phyloP scores from a whole-genome alignment of 2,329 filamentous ascomycete species.

The Fusarium albidum region DNA sequence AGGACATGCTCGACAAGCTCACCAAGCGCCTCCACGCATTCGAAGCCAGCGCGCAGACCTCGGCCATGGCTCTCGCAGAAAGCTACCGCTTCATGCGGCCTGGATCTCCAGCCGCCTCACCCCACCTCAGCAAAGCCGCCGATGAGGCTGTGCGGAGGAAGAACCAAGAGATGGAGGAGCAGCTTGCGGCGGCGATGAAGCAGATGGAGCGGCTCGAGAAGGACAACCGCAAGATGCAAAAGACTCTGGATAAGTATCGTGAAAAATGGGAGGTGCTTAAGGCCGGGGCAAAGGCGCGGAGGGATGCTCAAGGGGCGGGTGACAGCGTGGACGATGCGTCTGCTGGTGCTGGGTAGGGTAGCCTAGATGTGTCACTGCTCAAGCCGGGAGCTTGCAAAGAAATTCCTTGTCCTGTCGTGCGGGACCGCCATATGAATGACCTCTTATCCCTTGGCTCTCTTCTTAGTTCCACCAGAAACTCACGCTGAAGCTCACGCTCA shows the following conservation, averaged over 20 bases:
- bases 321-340: slow-evolving; percentile 47
- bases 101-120: slow-evolving; percentile 56
- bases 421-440: not conserved
- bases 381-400: too few species aligned
- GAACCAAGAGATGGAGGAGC: slow-evolving; percentile 73
- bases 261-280: slow-evolving; percentile 70
- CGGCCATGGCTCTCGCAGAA: slow-evolving; percentile 84
- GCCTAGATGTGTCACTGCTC: not conserved
- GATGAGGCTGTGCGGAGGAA: slow-evolving; percentile 54
- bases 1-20: slow-evolving; percentile 84
- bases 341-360: slow-evolving; percentile 24
- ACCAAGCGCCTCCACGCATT: slow-evolving; percentile 90
- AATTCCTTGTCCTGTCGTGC: not conserved
- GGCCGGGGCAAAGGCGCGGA: slow-evolving; percentile 66
- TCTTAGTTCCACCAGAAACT: slow-evolving; percentile 91
- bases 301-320: slow-evolving; percentile 50
- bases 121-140: slow-evolving; percentile 31
- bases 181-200: slow-evolving; percentile 64
- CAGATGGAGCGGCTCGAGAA: slow-evolving; percentile 74
- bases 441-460: not conserved
- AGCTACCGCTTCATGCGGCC: slow-evolving; percentile 73
- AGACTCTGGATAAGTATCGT: slow-evolving; percentile 65
- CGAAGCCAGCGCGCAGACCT: slow-evolving; percentile 90
- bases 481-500: slow-evolving; percentile 90
- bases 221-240: slow-evolving; percentile 63